These are phyloP conservation scores for Metarhizium guizhouense DNA, from an alignment of 2,329 filamentous ascomycete genomes.

Conservation along the genomic window DNA sequence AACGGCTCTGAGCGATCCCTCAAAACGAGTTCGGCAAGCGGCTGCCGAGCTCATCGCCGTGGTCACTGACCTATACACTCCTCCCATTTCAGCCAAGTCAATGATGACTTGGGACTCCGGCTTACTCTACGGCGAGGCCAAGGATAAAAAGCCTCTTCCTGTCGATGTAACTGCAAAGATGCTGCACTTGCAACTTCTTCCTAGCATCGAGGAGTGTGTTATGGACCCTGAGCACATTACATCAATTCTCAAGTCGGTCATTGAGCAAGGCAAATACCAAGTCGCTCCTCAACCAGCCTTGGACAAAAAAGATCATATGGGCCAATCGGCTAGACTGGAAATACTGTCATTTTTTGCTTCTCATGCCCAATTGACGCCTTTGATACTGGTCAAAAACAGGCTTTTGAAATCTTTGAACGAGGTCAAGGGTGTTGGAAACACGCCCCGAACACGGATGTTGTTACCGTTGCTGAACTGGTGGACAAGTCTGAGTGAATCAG, in stretches of 20 bases:
- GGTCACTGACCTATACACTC: constrained; percentile 40
- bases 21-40: constrained; percentile 66
- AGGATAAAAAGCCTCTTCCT: constrained; percentile 44
- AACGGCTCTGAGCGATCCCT: constrained; percentile 64
- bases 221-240: constrained; percentile 67
- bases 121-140: constrained; percentile 52
- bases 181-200: constrained; percentile 58
- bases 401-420: constrained; percentile 65
- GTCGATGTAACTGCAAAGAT: constrained; percentile 50
- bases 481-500: constrained; percentile 44
- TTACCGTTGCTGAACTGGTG: constrained; percentile 66
- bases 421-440: constrained; percentile 61
- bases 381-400: constrained; percentile 58
- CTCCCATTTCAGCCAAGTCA: constrained; percentile 26
- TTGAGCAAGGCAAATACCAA: constrained; percentile 32
- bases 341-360: constrained; percentile 65
- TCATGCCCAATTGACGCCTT: constrained; percentile 61
- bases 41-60: constrained; percentile 58
- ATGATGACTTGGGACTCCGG: constrained; percentile 50
- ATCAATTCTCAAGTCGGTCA: constrained; percentile 42
- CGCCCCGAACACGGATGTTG: constrained; percentile 64
- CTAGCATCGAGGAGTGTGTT: constrained; percentile 74
- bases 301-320: constrained; percentile 46
- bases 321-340: constrained; percentile 52
- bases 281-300: constrained; percentile 23